A percentile compares a stretch with the other conserved stretches of the same genome.
Evolutionary conservation across 1,139 yeast species (phyloP).

Genomic region (Pneumocystis canis): DNA sequence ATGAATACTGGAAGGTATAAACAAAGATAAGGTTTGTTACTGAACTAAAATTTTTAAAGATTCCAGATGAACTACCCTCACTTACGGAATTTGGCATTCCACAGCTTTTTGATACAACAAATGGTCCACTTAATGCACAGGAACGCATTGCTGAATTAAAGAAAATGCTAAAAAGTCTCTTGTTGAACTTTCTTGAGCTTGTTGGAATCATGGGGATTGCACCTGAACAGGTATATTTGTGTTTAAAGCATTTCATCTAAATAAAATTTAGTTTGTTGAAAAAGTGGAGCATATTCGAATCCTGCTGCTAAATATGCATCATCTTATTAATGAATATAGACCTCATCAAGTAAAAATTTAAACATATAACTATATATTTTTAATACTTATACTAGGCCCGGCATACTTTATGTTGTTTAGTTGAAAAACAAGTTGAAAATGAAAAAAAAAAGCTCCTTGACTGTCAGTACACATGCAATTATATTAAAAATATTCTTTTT

Average conservation of each 20-base stretch:
- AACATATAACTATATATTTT: not conserved
- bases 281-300: conserved; percentile 60
- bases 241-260: not conserved
- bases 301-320: conserved; percentile 71
- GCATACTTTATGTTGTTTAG: not conserved
- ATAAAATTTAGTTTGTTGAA: conserved; percentile 31
- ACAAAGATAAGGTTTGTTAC: no score
- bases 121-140: conserved; percentile 54
- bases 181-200: conserved; percentile 58
- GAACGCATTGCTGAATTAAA: conserved; percentile 37
- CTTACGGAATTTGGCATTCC: conserved; percentile 17
- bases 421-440: not conserved
- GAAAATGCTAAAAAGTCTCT: conserved; percentile 49
- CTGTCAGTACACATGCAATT: not conserved
- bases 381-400: not conserved
- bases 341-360: conserved; percentile 54
- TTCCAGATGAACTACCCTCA: conserved; percentile 15
- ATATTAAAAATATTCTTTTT: not conserved
- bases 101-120: conserved; percentile 35
- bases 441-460: not conserved
- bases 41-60: not conserved
- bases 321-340: conserved; percentile 65
- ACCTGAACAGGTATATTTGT: conserved; percentile 34
- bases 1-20: conserved; percentile 56
- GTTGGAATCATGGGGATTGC: conserved; percentile 56